Base-by-base conservation (phyloP, 169 alveolate species). In the Eimeria sp. region DNA sequence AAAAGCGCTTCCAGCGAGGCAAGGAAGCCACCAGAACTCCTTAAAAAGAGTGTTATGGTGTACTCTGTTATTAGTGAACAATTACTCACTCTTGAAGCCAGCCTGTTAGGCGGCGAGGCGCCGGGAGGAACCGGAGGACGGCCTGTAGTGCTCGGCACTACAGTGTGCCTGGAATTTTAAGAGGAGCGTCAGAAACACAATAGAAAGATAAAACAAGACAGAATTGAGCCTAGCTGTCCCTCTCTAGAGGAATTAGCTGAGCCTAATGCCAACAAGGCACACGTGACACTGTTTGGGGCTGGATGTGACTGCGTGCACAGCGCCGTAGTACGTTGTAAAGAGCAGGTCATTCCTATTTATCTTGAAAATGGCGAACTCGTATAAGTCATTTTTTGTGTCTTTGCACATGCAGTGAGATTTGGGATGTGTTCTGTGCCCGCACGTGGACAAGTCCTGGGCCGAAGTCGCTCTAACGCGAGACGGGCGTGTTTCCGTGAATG, bases 31-130 rank as follows among this genome's bases (percentile, higher is more conserved):
- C 88, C 37, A 78, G 52, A 30, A 30, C 88, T 49, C 43, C 4
- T 52, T 10, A 46, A 54, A 78, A 27, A 14, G 88, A 4, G n/a
- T 56, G 11, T 68, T 27, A 30, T 43, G 25, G 62, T 49, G 88
- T 43, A 54, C 43, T 11, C 27, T 4, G 88, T 27, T 27, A n/a
- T 46, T 46, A 46, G 66, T 6, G 20, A 8, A 33, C 56, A n/a
- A 83, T n/a, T 54, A 83, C 90, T 58, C 68, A 83, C 90, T 83
- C 74, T 56, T 56, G 49, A 83, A 58, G 58, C 46, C 90, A 58
- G 90, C 76, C 90, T 60, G 74, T 80, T 49, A 80, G 68, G 68
- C 66, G 89, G 89, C 90, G 90, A 83, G 90, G 77, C 72, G 90
- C 76, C 71, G 52, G 90, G 77, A 83, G 77, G 56, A 83, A 60